Evolutionary conservation across 352 stramenopile genomes (phyloP), one percentile per base, ranked within the genome.

Genomic region (Pythium rhizo-oryzae): DNA sequence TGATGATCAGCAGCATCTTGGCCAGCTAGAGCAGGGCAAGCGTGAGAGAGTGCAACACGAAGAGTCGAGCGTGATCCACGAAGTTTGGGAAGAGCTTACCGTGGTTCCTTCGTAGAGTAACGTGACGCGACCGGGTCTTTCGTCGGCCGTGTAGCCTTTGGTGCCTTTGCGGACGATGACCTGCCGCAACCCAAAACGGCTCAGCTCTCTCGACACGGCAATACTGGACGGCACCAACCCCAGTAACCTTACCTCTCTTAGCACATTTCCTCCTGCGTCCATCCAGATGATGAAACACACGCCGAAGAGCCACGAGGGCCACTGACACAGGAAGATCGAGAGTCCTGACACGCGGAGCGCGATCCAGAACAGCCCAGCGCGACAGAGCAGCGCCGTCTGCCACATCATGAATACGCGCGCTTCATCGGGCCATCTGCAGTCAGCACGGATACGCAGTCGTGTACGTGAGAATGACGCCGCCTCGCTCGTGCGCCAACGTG

Each of bases 231-330:
- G n/a, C n/a, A n/a, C n/a, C n/a, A n/a, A n/a, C n/a, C n/a, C n/a
- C n/a, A n/a, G n/a, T n/a, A n/a, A n/a, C n/a, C n/a, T 16, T 58
- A 91, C 80, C 69, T 82, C 70, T 41, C 83, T 71, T 44, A 91
- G 68, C 6, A 93, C 71, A 59, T 93, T 91, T 30, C 78, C 80
- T 0, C 58, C 77, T 0, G 81, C 68, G 72, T 93, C 81, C 70
- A 93, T 79, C 85, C 82, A 93, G 64, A 93, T 85, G 69, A 93
- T 80, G 59, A 93, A 83, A 51, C 70, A 88, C 15, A 90, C 60
- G 6, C 83, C 81, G 62, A 91, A 93, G 64, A 87, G 64, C 82
- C 80, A 91, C n/a, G 70, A 71, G 2, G 85, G 85, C 83, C 80
- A 91, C 25, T 90, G 67, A 35, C 84, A 80, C 33, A 93, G 69